Evolutionary conservation across 441 rosid species (phyloP), one percentile per base, ranked within the genome.

Genomic region (Francoa sonchifolia): DNA sequence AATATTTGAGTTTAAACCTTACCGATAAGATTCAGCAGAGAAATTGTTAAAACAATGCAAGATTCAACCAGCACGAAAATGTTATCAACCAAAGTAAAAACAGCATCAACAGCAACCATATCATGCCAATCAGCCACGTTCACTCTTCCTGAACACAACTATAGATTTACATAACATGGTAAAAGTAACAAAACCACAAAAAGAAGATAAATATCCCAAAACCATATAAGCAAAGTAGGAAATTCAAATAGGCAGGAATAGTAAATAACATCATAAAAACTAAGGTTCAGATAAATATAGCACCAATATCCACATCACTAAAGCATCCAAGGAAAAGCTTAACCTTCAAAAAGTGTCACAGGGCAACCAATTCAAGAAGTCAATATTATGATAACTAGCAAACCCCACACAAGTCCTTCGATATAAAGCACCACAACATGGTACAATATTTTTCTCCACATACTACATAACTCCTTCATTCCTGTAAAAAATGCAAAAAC

Each of bases 351-450:
- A 34, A 8, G 39, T 34, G n/a, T 35, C 39, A 20, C 15, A 21
- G 50, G 37, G 27, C 2, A 33, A 39, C 39, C 35, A 45, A 9
- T 22, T 25, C 33, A 17, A 45, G 39, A 38, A 33, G 19, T 23
- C 17, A 8, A 19, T 32, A 15, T 35, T 35, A 35, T 35, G 11
- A 17, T 35, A 22, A 17, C 10, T 16, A 16, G 39, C 16, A 35
- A 12, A 35, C 19, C 4, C 39, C 16, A 17, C 9, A 17, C 21
- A 22, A 2, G 21, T 6, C 19, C 19, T 22, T 22, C 21, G 19
- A 22, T 4, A 5, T 17, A 35, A 17, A 35, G 39, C 22, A 35
- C 21, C 22, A 10, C 16, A 20, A 35, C 11, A 17, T 35, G 15
- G 13, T 31, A 31, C n/a, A 16, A 5, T 31, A 16, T 0, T 31